Conservation (phyloP, 2,329 filamentous ascomycete genomes). For the Trichoderma aggressivum region DNA sequence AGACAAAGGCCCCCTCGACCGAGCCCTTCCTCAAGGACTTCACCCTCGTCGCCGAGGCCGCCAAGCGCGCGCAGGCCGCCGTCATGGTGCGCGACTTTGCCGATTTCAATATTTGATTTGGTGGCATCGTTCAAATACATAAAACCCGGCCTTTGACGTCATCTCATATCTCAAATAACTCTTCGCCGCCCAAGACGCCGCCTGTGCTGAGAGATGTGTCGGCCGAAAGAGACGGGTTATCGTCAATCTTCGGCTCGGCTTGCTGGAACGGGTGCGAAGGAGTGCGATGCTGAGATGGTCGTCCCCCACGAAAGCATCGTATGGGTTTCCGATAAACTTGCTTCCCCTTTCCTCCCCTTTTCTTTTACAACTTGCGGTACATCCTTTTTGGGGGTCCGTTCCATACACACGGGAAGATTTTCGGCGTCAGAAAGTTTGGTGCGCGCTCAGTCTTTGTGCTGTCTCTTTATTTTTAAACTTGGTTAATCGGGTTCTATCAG, state of each 20-base stretch:
- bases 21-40: conserved; percentile 73
- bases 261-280: not conserved
- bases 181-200: not conserved
- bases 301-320: not conserved
- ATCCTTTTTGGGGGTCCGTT: too few relatives aligned
- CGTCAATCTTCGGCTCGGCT: not conserved
- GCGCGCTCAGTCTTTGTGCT: not conserved
- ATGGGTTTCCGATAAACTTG: not conserved
- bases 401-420: not conserved
- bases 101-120: conserved; percentile 54
- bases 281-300: not conserved
- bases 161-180: not conserved
- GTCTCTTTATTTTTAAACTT: not conserved
- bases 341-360: too few relatives aligned
- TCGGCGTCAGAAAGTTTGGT: not conserved
- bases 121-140: not conserved
- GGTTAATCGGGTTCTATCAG: not conserved
- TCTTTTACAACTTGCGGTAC: not conserved
- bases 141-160: conserved; percentile 24
- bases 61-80: conserved; percentile 87
- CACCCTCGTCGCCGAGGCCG: conserved; percentile 84
- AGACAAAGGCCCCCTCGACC: conserved; percentile 40
- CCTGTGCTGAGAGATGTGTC: not conserved
- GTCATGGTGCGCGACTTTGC: conserved; percentile 85
- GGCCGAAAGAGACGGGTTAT: not conserved